Conservation (phyloP, 2,329 filamentous ascomycete species). For the Cylindrodendrum hubeiense region DNA sequence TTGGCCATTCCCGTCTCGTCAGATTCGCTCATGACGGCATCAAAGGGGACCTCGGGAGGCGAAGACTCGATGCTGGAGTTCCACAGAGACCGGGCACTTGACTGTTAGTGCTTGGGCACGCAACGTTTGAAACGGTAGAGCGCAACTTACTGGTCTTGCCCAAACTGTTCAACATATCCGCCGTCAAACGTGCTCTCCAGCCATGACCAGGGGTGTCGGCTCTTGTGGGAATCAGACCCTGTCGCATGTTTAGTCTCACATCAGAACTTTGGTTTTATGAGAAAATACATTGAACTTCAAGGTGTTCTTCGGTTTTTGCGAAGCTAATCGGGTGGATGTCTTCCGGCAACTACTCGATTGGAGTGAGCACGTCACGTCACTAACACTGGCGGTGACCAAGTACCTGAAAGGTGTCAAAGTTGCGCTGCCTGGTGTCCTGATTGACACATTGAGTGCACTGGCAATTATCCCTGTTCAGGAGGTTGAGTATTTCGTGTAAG, state of each 20-base stretch:
- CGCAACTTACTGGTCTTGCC: conserved; percentile 37
- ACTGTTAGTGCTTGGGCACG: conserved; percentile 17
- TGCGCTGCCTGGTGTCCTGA: conserved; percentile 56
- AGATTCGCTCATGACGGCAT: conserved; percentile 67
- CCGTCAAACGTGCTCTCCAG: conserved; percentile 36
- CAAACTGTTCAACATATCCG: conserved; percentile 33
- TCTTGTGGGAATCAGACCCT: conserved; percentile 80
- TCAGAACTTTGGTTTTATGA: too few species aligned
- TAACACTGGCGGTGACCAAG: not conserved
- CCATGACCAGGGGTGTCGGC: conserved; percentile 71
- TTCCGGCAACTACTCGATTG: conserved; percentile 45
- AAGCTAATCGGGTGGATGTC: conserved; percentile 47
- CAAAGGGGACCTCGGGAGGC: conserved; percentile 71
- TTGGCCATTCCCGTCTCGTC: conserved; percentile 66
- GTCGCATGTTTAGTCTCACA: conserved; percentile 16
- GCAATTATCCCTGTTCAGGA: conserved; percentile 54
- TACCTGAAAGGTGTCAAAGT: conserved; percentile 57
- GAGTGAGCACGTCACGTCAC: not conserved
- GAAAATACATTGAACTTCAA: conserved; percentile 51
- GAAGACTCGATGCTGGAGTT: conserved; percentile 48
- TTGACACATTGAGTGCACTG: conserved; percentile 57
- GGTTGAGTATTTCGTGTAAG: conserved; percentile 25
- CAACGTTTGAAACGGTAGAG: not conserved
- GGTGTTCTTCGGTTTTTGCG: conserved; percentile 42
- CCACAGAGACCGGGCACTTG: conserved; percentile 41